Evolutionary conservation across 768 basidiomycete genomes (phyloP), one percentile per base, ranked within the genome.

Genomic region (Lactarius hatsudake): DNA sequence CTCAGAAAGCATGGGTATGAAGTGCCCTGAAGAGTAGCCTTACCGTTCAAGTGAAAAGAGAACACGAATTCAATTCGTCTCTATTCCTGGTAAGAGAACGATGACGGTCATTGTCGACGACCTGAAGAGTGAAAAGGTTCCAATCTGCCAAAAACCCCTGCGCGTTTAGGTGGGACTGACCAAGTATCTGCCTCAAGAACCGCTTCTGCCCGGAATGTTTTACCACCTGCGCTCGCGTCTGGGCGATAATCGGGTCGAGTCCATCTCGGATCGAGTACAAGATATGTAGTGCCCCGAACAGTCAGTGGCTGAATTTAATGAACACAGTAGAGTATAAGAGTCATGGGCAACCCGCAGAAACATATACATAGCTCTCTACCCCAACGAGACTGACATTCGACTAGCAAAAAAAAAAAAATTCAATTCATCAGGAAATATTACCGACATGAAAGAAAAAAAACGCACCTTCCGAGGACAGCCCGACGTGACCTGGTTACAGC

Each of bases 391-490:
- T 64, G 6, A 71, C 59, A 38, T 61, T 64, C 64, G 40, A 26
- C 69, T 70, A 8, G 51, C 61, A 58, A 17, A 34, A 42, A 0
- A 45, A 28, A 13, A 3, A 28, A 28, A 38, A 56, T 68, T 68
- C 42, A 71, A 62, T 20, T 23, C 15, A 6, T 62, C 32, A 10
- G 5, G 20, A 10, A 28, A 18, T n/a, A 13, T 40, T 5, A 40
- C 32, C 3, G 26, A 43, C 26, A 10, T 12, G 28, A 40, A 28
- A n/a, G 17, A 38, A 45, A 28, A 28, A 7, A n/a, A 30, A 67
- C 80, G n/a, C 55, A 85, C 84, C 81, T 81, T 84, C 28, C 77
- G 73, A 55, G 83, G 82, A 55, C 82, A 84, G 2, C 74, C 76
- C n/a, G 76, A 77, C 28, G 76, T 83, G 20, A 86, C 70, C 8